Evolutionary conservation across 2,329 filamentous ascomycete species (phyloP), one percentile per base, ranked within the genome.

Genomic region (Aureobasidium zeae): DNA sequence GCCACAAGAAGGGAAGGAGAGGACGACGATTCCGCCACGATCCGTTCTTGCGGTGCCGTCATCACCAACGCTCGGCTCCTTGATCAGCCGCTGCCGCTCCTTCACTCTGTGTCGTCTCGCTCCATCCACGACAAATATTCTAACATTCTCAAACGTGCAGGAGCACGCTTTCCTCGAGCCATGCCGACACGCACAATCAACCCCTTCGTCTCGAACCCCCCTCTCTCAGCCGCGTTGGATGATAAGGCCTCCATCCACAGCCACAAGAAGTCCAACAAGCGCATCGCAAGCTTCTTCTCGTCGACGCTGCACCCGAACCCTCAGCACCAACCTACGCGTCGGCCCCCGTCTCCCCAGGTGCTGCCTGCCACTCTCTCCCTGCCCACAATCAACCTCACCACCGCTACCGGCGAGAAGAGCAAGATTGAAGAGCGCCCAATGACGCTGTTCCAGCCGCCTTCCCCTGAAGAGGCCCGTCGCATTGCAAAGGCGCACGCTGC

Each of bases 301-400:
- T 51, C 39, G 26, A 50, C 55, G 11, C 50, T 48, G 29, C 49
- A 50, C 30, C 44, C 76, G 49, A 69, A 69, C 10, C 44, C 36
- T 42, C 67, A 71, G 55, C 67, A 73, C 53, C 69, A 73, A 48
- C 64, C 69, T 48, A 77, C 80, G 57, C 77, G 83, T 60, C 77
- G 83, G 52, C 73, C 66, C 19, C 70, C 75, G 39, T 73, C 79
- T 29, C 73, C 76, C 46, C 74, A 78, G 49, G 81, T 86, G 57
- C 80, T 78, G 51, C 75, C 78, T 46, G 74, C 86, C 30, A 81
- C 83, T 47, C 68, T 88, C 51, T 84, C 86, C 35, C 70, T 95
- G 55, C 89, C 89, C 28, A 89, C 83, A 43, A 95, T 96, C 58
- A 94, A 86, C 30, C 74, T 96, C 46, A 94, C 89, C 10, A 87